Evolutionary conservation across 1,284 basidiomycete species (phyloP), one percentile per base, ranked within the genome.

Genomic region (Moesziomyces sp.): DNA sequence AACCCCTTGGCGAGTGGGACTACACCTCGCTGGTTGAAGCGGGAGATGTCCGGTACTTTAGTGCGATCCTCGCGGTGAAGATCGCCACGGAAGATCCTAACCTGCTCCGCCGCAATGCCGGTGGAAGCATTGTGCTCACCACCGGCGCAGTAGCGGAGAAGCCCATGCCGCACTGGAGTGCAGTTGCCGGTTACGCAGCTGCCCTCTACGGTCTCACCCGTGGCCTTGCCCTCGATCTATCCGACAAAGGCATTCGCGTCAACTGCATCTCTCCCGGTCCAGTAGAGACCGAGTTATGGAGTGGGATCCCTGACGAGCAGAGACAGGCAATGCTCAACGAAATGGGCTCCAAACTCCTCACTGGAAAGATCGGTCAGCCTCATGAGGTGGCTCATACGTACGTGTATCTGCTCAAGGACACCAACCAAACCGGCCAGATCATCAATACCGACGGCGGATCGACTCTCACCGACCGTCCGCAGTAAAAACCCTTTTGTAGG

Each of bases 361-460:
- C 65, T 0, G 50, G 60, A 4, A 57, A 23, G 7, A 58, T 76
- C 1, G 74, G 59, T 0, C 42, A 48, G 9, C 53, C 61, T 0
- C 55, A 64, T 9, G 66, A 77, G 5, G 38, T 76, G 2, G 73
- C 65, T 1, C 49, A 76, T 16, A 30, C 56, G 13, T 78, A 67
- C 42, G 43, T 78, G 9, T 68, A 68, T 40, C n/a, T 78, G 23
- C 46, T 75, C 46, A 78, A 78, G 57, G 69, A 78, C 46, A 58
- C 18, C 28, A 78, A 78, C 38, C 47, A 54, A 47, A 75, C 65
- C 2, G 76, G 62, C 3, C 57, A 74, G 51, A 58, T 56, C 6
- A 21, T 72, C n/a, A 19, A 23, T 3, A 51, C 23, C 6, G 59
- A 69, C 44, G 70, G 58, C 1, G 70, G 74, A 28, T 51, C 52